These are phyloP conservation scores for Fulvia fulva DNA, from an alignment of 2,329 filamentous ascomycete genomes.

Conservation along the genomic window DNA sequence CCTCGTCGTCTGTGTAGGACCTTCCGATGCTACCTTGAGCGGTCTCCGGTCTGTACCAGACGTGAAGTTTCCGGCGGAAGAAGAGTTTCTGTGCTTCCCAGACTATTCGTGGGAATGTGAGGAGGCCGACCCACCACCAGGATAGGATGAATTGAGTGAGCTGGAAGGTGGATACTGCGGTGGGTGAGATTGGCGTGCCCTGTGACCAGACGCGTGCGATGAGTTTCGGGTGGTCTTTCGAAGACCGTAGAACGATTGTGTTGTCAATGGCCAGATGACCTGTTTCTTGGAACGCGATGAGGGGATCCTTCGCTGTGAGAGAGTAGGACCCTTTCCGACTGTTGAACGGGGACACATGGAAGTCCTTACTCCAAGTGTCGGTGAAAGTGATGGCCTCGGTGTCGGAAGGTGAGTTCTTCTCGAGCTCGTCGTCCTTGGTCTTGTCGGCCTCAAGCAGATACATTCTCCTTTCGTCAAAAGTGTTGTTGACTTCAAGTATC, in stretches of 20 bases:
- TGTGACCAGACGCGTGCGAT: conserved; percentile 58
- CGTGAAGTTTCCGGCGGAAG: conserved; percentile 54
- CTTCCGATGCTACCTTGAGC: conserved; percentile 54
- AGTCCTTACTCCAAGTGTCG: conserved; percentile 63
- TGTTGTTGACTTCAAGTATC: conserved; percentile 72
- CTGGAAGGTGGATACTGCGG: conserved; percentile 37
- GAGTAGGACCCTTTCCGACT: conserved; percentile 48
- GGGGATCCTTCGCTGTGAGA: conserved; percentile 45
- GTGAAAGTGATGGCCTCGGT: conserved; percentile 38
- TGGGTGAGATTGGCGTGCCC: conserved; percentile 49
- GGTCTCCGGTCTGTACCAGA: conserved; percentile 65
- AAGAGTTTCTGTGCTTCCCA: conserved; percentile 58
- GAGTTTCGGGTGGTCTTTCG: conserved; percentile 58
- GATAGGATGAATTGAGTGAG: conserved; percentile 26
- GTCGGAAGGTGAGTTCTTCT: conserved; percentile 6
- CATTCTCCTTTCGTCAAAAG: conserved; percentile 66
- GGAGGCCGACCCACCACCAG: conserved; percentile 67
- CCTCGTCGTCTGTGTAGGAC: conserved; percentile 50
- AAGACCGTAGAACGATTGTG: conserved; percentile 59
- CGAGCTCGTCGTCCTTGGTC: neutral
- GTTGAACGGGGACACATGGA: conserved; percentile 75
- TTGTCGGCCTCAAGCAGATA: conserved; percentile 54
- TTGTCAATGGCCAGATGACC: conserved; percentile 47
- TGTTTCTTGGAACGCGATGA: conserved; percentile 31
- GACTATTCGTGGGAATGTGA: conserved; percentile 63